Evolutionary conservation across 345 rosid genomes (phyloP), one percentile per base, ranked within the genome.

Genomic region (Punica granatum): DNA sequence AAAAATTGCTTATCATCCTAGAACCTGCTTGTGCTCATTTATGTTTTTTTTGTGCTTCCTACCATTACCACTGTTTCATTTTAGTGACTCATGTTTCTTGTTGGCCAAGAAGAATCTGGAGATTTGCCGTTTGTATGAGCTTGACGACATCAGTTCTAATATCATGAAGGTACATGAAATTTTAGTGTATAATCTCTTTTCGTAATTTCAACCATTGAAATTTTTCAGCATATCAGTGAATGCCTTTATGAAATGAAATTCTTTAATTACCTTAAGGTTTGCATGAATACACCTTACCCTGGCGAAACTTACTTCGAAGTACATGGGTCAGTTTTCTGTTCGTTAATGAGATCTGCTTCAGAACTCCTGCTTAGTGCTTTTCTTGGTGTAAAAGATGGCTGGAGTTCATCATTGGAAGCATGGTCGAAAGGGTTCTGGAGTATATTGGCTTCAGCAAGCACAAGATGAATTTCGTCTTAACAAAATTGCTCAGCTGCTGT

Each of bases 401-500:
- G 98, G 99, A 77, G 85, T 89, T 66, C 74, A 86, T 82, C 88
- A 91, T 67, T 94, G 97, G 98, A 94, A 94, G 85, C 97, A 89
- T 82, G 98, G 98, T 67, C 82, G 84, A 78, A 89, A 88, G 83
- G 97, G 96, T 33, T 75, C 81, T 70, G 99, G 88, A 63, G 78
- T 91, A 31, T 94, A 82, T 69, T 94, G 98, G 98, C 98, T 94
- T 73, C 98, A 88, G 69, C 97, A 89, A 84, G 97, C 96, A 69
- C 80, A 35, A 28, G 95, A 91, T 35, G 92, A 88, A 70, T 72
- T 80, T 63, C 77, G 81, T 72, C 95, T 91, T 64, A 84, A 82
- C 69, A 83, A 78, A 82, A 94, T 94, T 73, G 85, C 95, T 73
- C 96, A 82, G 81, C 92, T 85, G 79, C 73, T 94, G 79, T 91